phyloP scores from a whole-genome alignment of 768 basidiomycete genomes.

The Russula ochroleuca region DNA sequence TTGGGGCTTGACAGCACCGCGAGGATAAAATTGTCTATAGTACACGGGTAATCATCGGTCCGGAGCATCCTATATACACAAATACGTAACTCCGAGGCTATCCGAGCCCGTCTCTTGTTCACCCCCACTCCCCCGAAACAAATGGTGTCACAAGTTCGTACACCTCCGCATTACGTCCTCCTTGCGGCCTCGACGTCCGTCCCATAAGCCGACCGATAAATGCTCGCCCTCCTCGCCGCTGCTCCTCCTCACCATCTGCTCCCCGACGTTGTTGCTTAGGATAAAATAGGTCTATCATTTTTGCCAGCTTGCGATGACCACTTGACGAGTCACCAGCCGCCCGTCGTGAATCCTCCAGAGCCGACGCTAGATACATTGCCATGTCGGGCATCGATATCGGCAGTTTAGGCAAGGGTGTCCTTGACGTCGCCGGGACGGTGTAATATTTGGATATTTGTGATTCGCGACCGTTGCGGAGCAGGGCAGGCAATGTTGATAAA shows the following conservation, averaged over 20 bases:
- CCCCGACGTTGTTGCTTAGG: slow-evolving; percentile 40
- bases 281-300: slow-evolving; percentile 64
- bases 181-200: slow-evolving; percentile 44
- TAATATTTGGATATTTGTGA: slow-evolving; percentile 63
- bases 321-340: slow-evolving; percentile 56
- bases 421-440: slow-evolving; percentile 57
- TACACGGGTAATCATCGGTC: neutral
- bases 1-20: neutral
- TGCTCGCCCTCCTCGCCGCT: slow-evolving; percentile 45
- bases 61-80: neutral
- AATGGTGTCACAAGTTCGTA: slow-evolving; percentile 83
- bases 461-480: slow-evolving; percentile 62
- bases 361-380: slow-evolving; percentile 69
- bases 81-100: neutral
- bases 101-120: slow-evolving; percentile 13
- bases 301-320: slow-evolving; percentile 62
- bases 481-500: slow-evolving; percentile 52
- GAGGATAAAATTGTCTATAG: neutral
- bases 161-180: slow-evolving; percentile 68
- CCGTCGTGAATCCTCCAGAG: slow-evolving; percentile 62
- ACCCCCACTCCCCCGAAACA: slow-evolving; percentile 71
- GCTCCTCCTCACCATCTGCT: slow-evolving; percentile 38
- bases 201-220: slow-evolving; percentile 47
- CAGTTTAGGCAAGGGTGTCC: slow-evolving; percentile 61
- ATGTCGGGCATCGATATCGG: slow-evolving; percentile 74